These are phyloP conservation scores for Boletus rufocinnamomeus DNA, from an alignment of 768 basidiomycete species.

Conservation along the genomic window DNA sequence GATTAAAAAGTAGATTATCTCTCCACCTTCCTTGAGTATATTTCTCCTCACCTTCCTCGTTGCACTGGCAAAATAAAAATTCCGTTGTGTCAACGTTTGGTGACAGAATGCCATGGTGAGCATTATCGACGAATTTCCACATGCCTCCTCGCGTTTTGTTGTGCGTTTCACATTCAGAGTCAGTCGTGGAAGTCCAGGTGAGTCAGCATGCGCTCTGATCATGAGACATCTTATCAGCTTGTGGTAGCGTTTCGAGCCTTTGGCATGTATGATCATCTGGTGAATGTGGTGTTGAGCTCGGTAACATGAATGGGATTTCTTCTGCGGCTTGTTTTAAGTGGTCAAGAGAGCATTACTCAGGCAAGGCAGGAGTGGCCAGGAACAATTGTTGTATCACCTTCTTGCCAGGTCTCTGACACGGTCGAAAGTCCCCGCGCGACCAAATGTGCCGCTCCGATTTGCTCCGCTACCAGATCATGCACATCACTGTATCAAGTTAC, in stretches of 20 bases:
- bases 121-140: background rate
- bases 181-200: background rate
- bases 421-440: background rate
- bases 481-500: background rate
- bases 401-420: background rate
- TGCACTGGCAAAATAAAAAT: background rate
- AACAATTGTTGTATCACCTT: background rate
- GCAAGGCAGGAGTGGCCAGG: background rate
- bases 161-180: background rate
- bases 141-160: no score
- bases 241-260: background rate
- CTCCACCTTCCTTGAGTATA: constrained; percentile 8
- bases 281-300: no score
- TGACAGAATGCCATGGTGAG: no score
- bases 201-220: background rate
- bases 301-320: no score
- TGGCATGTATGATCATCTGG: background rate
- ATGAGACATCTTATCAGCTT: background rate
- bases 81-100: background rate
- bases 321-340: background rate
- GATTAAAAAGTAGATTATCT: constrained; percentile 79
- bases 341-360: background rate
- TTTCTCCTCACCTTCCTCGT: background rate
- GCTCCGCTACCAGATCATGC: background rate
- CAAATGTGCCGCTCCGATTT: no score